A percentile compares a stretch with the other conserved stretches of the same genome.
Evolutionary conservation across 495 filamentous ascomycete genomes (phyloP).

Genomic region (Podospora conica): DNA sequence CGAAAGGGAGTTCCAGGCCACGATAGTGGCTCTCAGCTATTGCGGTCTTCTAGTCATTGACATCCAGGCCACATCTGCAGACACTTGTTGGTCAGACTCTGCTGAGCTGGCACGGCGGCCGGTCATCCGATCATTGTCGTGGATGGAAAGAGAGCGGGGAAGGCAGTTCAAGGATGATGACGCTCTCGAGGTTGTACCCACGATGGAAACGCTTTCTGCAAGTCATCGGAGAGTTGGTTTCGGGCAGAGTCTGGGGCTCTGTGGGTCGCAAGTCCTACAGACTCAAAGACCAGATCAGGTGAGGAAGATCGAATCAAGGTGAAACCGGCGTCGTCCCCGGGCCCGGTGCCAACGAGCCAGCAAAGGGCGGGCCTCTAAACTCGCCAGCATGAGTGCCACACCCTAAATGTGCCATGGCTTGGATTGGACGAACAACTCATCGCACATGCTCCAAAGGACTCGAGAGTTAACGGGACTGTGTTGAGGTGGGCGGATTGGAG

Average conservation of each 20-base stretch:
- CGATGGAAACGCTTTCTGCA: conserved; percentile 2
- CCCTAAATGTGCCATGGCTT: neutral
- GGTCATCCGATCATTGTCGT: neutral
- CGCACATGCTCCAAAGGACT: conserved; percentile 6
- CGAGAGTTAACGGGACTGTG: neutral
- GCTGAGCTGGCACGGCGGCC: neutral
- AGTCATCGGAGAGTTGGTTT: conserved; percentile 12
- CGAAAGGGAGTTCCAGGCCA: too few species aligned
- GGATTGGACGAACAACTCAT: conserved; percentile 15
- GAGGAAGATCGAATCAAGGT: neutral
- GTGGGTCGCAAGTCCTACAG: neutral
- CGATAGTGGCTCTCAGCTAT: neutral
- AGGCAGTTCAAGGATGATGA: conserved; percentile 1
- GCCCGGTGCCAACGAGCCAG: neutral
- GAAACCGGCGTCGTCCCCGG: neutral
- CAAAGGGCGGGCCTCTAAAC: neutral
- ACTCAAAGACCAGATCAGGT: too few species aligned
- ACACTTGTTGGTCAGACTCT: neutral
- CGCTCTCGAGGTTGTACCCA: neutral
- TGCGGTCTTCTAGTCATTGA: neutral
- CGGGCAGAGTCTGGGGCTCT: conserved; percentile 7
- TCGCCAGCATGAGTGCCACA: neutral
- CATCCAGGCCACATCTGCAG: neutral
- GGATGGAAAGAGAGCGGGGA: neutral
- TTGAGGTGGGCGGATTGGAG: conserved; percentile 11